A percentile compares a stretch with the other conserved stretches of the same genome.
These are phyloP conservation scores for Puccinia coronata DNA, from an alignment of 1,284 basidiomycete genomes.

Conservation along the genomic window DNA sequence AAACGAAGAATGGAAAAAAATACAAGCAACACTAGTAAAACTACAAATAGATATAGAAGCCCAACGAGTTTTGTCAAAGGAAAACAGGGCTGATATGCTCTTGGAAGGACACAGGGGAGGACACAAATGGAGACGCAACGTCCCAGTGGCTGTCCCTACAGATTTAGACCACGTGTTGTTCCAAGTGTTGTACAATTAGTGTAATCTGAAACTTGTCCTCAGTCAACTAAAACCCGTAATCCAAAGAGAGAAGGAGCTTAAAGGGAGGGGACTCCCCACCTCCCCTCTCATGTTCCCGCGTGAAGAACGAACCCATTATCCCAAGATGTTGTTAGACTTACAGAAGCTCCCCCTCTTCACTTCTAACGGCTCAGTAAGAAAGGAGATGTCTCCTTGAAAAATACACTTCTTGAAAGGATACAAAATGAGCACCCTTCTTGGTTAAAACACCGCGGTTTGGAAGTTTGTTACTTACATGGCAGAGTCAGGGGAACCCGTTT, in stretches of 20 bases:
- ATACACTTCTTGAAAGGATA: background rate
- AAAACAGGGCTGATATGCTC: background rate
- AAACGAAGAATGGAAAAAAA: slow-evolving; percentile 11
- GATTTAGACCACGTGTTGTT: background rate
- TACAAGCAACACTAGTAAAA: background rate
- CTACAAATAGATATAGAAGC: background rate
- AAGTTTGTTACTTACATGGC: background rate
- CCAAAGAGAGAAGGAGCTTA: too few species aligned
- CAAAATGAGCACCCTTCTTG: background rate
- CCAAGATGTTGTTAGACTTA: background rate
- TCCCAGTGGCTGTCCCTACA: background rate
- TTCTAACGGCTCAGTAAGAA: background rate
- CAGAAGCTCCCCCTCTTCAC: background rate
- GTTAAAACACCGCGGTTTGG: background rate
- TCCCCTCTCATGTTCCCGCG: background rate
- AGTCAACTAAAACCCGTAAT: too few species aligned
- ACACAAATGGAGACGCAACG: background rate
- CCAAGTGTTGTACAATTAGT: too few species aligned
- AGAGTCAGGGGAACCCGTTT: background rate
- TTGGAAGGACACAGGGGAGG: background rate
- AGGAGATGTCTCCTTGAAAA: background rate
- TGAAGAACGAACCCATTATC: too few species aligned
- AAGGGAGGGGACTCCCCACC: too few species aligned
- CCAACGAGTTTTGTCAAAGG: background rate
- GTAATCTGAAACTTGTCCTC: too few species aligned